These are phyloP conservation scores for Cenchrus americanus DNA, from an alignment of 176 grass and related monocot species.

Conservation along the genomic window DNA sequence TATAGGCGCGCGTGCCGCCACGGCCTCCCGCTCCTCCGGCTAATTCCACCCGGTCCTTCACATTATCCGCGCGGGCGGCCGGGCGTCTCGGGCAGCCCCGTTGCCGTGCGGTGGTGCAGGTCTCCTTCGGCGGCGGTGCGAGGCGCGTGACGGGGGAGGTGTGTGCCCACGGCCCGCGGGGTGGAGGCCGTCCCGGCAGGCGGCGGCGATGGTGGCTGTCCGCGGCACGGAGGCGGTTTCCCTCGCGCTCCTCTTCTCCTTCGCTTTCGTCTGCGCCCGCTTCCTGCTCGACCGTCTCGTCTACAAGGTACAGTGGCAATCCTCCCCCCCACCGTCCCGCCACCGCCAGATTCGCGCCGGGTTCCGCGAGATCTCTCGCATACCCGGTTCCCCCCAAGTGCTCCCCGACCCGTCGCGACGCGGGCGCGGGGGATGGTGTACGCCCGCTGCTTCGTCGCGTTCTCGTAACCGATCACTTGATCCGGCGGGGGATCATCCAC, in stretches of 20 bases:
- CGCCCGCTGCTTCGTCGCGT: background rate
- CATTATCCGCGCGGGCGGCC: slow-evolving; percentile 40
- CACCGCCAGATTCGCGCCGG: slow-evolving; percentile 45
- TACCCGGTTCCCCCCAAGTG: background rate
- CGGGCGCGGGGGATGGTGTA: background rate
- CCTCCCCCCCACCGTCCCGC: background rate
- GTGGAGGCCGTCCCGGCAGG: background rate
- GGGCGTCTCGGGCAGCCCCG: background rate
- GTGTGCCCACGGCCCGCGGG: background rate
- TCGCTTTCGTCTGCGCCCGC: slow-evolving; percentile 72
- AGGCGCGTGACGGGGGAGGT: slow-evolving; percentile 1
- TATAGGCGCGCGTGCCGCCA: slow-evolving; percentile 37
- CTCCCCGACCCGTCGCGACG: background rate
- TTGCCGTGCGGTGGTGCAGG: slow-evolving; percentile 17
- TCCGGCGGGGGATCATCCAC: slow-evolving; percentile 21
- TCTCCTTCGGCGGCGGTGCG: slow-evolving; percentile 5
- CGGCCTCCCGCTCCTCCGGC: slow-evolving; percentile 26
- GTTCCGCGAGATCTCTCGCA: slow-evolving; percentile 47
- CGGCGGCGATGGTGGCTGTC: slow-evolving; percentile 30
- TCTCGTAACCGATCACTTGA: slow-evolving; percentile 38
- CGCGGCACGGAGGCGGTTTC: slow-evolving; percentile 28
- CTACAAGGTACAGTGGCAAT: slow-evolving; percentile 61
- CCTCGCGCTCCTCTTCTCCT: slow-evolving; percentile 58
- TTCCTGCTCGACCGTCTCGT: slow-evolving; percentile 82
- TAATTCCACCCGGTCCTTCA: slow-evolving; percentile 26